phyloP scores from a whole-genome alignment of 2,329 filamentous ascomycete species.

The Aureobasidium lini region DNA sequence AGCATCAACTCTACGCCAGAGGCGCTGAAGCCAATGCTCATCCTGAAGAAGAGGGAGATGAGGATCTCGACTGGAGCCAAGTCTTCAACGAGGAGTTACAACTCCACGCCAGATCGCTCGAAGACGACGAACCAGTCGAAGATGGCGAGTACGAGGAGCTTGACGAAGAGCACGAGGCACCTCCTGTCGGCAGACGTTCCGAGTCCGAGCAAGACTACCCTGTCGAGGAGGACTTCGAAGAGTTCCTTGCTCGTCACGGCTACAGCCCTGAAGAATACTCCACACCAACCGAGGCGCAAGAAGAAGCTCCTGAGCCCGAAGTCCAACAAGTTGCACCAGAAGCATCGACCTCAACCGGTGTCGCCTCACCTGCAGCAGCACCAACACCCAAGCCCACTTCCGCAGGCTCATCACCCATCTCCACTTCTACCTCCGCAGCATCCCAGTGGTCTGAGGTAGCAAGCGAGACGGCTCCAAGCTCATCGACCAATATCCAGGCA shows the following conservation, averaged over 20 bases:
- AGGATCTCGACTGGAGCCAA: neutral
- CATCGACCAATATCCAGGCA: neutral
- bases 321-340: neutral
- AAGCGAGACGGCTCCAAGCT: neutral
- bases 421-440: neutral
- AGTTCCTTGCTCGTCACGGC: neutral
- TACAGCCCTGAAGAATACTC: neutral
- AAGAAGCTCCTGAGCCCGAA: neutral
- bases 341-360: neutral
- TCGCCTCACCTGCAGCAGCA: neutral
- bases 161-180: neutral
- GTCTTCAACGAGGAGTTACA: neutral
- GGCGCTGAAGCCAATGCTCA: neutral
- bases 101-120: neutral
- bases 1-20: neutral
- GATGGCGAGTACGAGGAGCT: neutral
- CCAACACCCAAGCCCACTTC: neutral
- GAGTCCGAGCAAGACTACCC: neutral
- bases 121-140: neutral
- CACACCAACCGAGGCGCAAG: neutral
- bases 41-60: neutral
- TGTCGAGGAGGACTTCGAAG: neutral
- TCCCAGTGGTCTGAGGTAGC: neutral
- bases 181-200: no score
- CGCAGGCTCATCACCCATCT: neutral